Conservation (phyloP, 129 eudicot species). For the Lonicera japonica region DNA sequence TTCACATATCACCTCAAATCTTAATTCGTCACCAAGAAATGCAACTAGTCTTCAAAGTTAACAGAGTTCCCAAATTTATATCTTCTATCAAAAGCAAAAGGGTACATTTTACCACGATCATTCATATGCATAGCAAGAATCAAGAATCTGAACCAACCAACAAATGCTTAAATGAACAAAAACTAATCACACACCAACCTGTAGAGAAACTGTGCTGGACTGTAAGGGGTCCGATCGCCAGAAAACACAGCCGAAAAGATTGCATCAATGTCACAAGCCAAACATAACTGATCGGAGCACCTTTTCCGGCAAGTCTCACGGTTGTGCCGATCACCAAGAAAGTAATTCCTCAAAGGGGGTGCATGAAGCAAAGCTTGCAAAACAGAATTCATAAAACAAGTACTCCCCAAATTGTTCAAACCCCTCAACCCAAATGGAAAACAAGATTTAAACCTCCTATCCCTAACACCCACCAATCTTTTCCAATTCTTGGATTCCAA, state of each 20-base stretch:
- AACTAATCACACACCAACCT: constrained; percentile 51
- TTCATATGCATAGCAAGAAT: no score
- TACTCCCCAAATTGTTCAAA: constrained; percentile 65
- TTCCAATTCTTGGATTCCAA: constrained; percentile 42
- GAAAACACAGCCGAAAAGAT: constrained; percentile 69
- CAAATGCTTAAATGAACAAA: no score
- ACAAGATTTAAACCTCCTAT: constrained; percentile 53
- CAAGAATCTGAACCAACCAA: no score
- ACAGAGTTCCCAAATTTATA: no score
- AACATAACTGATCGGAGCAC: constrained; percentile 43
- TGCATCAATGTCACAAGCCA: constrained; percentile 68
- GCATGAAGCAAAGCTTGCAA: constrained; percentile 84
- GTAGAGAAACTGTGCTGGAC: constrained; percentile 71
- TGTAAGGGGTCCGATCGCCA: constrained; percentile 67
- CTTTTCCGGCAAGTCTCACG: constrained; percentile 40
- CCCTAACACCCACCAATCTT: constrained; percentile 35
- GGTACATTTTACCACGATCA: no score
- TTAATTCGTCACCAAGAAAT: no score
- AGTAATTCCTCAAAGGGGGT: constrained; percentile 72
- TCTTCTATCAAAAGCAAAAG: no score
- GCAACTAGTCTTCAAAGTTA: no score
- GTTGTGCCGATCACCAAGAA: constrained; percentile 55
- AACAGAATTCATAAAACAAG: constrained; percentile 79
- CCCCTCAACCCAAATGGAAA: constrained; percentile 71
- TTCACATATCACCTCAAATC: no score